Conservation (phyloP, 148 eudicot genomes). For the Agrostemma githago region DNA sequence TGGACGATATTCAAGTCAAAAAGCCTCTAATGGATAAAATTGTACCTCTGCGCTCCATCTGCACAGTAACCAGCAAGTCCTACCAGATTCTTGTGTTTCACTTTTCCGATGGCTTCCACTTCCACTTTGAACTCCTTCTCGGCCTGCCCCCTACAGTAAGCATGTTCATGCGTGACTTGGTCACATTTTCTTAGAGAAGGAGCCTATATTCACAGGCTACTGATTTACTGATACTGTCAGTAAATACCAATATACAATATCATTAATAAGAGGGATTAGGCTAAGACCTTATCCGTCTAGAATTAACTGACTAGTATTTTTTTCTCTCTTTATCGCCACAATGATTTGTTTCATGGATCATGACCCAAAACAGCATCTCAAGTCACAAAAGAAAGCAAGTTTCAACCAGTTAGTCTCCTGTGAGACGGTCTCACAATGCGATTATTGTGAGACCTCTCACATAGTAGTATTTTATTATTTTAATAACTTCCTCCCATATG, state of each 20-base stretch:
- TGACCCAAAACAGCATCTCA: conserved; percentile 1
- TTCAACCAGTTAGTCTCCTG: too few species aligned
- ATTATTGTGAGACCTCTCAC: too few species aligned
- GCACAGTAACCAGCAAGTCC: conserved; percentile 88
- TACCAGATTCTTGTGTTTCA: conserved; percentile 86
- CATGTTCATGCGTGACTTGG: neutral
- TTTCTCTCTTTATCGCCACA: neutral
- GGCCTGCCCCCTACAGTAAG: conserved; percentile 80
- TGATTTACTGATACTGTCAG: conserved; percentile 2
- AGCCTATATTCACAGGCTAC: neutral
- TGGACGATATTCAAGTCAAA: neutral
- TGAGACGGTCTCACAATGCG: too few species aligned
- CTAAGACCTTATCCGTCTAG: neutral
- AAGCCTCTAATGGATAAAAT: neutral
- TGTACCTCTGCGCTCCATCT: conserved; percentile 80
- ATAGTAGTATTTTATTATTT: too few species aligned
- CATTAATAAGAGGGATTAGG: neutral
- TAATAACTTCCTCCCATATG: too few species aligned
- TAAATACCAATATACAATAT: neutral
- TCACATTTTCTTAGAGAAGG: neutral
- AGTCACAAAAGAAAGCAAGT: conserved; percentile 31
- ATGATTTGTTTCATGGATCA: conserved; percentile 16
- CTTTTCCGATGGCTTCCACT: conserved; percentile 98
- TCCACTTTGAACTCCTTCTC: conserved; percentile 96
- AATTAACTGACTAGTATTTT: neutral